Conservation (phyloP, 2,329 filamentous ascomycete species). For the Hypoxylon sp. region DNA sequence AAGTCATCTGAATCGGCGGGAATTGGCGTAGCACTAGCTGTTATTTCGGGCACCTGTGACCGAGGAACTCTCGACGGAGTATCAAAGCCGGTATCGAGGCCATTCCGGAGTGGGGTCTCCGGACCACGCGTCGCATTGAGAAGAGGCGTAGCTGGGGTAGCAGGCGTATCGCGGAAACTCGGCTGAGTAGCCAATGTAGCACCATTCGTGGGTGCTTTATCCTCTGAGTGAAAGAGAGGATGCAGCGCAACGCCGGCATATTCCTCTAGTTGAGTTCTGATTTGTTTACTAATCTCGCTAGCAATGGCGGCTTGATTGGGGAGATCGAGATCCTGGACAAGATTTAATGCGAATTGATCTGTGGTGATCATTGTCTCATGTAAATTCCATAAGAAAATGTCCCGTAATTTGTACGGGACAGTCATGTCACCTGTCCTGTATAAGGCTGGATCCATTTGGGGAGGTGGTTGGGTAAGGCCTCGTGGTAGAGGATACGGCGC, state of each 20-base stretch:
- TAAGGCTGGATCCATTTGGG: conserved; percentile 69
- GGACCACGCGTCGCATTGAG: conserved; percentile 63
- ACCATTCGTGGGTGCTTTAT: conserved; percentile 47
- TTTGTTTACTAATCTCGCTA: conserved; percentile 90
- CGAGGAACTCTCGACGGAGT: conserved; percentile 66
- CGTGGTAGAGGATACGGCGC: conserved; percentile 75
- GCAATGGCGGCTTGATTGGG: conserved; percentile 80
- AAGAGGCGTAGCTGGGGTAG: conserved; percentile 60
- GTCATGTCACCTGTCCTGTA: conserved; percentile 86
- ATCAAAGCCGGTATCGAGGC: conserved; percentile 64
- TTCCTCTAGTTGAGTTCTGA: conserved; percentile 94
- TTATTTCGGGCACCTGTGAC: conserved; percentile 69
- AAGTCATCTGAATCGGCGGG: conserved; percentile 77
- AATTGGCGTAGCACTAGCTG: conserved; percentile 77
- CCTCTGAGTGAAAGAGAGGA: conserved; percentile 82
- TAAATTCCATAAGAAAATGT: conserved; percentile 98
- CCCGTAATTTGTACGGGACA: conserved; percentile 88
- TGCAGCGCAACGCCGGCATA: conserved; percentile 95
- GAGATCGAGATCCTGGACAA: conserved; percentile 94
- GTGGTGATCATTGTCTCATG: conserved; percentile 95
- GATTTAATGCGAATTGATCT: conserved; percentile 91
- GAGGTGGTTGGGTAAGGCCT: conserved; percentile 76
- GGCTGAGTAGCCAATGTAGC: conserved; percentile 42
- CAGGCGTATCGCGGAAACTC: conserved; percentile 57
- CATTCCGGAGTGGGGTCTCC: conserved; percentile 70